Conservation (phyloP, 768 basidiomycete species). For the Macrolepiota dolichaula region DNA sequence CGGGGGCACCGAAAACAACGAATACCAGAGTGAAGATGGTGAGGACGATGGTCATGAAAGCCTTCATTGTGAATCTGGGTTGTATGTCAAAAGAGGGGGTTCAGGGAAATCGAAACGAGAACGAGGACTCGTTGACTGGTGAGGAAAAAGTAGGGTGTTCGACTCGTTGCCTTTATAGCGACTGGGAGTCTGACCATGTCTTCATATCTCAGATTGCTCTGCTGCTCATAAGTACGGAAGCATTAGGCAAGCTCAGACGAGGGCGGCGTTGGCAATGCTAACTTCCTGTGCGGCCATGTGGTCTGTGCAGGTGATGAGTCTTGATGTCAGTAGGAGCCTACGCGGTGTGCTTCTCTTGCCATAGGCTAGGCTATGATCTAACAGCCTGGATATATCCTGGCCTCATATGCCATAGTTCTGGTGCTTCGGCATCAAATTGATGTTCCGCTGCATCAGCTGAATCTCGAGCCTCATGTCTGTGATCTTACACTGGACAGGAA, state of each 20-base stretch:
- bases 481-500: constrained; percentile 4
- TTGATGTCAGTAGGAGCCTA: constrained; percentile 10
- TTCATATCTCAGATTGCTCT: constrained; percentile 1
- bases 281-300: constrained; percentile 12
- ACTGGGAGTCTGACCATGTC: not conserved
- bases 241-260: constrained; percentile 5
- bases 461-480: not conserved
- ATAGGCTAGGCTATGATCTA: constrained; percentile 9
- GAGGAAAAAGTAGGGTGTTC: constrained; percentile 3
- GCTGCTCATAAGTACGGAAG: constrained; percentile 3
- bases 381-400: constrained; percentile 4
- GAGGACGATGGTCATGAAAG: constrained; percentile 20
- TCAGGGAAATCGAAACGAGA: not conserved
- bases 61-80: constrained; percentile 2
- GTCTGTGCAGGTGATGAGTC: constrained; percentile 4
- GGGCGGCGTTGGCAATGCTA: constrained; percentile 6
- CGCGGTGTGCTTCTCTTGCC: constrained; percentile 9
- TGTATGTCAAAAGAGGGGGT: not conserved
- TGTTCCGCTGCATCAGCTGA: constrained; percentile 2
- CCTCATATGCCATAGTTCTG: not conserved
- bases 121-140: constrained; percentile 5
- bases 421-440: constrained; percentile 9
- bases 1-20: constrained; percentile 23
- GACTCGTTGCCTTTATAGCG: constrained; percentile 1
- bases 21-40: constrained; percentile 22